phyloP scores from a whole-genome alignment of 2,329 filamentous ascomycete genomes.

The Colletotrichum godetiae region DNA sequence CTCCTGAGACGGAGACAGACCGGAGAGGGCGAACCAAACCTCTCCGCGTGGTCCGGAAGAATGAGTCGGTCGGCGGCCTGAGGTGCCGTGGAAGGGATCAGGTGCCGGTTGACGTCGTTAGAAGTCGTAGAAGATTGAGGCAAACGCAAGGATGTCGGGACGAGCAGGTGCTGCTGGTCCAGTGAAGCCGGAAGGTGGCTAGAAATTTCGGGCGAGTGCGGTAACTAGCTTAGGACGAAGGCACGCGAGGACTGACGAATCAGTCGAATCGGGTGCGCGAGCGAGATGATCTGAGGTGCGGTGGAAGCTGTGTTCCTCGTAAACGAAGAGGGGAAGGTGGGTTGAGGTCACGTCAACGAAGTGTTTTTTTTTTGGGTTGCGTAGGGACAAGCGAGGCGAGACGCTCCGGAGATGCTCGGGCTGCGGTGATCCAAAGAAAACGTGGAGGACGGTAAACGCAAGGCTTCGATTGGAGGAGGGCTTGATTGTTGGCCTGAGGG shows the following conservation, averaged over 20 bases:
- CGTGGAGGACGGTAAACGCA: constrained; percentile 34
- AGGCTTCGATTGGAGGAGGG: constrained; percentile 34
- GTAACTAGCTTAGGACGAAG: constrained; percentile 14
- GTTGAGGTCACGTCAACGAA: constrained; percentile 23
- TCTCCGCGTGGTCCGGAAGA: constrained; percentile 43
- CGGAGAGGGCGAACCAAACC: constrained; percentile 49
- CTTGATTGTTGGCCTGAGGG: constrained; percentile 16
- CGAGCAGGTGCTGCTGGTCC: neutral
- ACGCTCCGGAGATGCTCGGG: constrained; percentile 27
- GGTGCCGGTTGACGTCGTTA: constrained; percentile 13
- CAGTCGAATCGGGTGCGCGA: neutral
- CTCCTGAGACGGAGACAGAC: constrained; percentile 39
- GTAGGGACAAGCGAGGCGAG: constrained; percentile 17
- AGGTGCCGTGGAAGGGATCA: neutral
- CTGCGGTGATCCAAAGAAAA: constrained; percentile 34
- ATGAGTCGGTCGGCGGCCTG: constrained; percentile 4
- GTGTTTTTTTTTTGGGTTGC: neutral
- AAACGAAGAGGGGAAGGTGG: constrained; percentile 2
- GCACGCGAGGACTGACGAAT: constrained; percentile 8
- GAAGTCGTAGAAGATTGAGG: neutral
- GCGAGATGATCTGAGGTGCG: constrained; percentile 11
- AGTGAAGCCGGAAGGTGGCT: constrained; percentile 6
- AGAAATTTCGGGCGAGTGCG: constrained; percentile 7
- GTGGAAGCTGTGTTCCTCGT: constrained; percentile 15
- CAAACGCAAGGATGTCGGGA: neutral